Evolutionary conservation across 495 filamentous ascomycete genomes (phyloP).

Genomic region (Immersiella caudata): DNA sequence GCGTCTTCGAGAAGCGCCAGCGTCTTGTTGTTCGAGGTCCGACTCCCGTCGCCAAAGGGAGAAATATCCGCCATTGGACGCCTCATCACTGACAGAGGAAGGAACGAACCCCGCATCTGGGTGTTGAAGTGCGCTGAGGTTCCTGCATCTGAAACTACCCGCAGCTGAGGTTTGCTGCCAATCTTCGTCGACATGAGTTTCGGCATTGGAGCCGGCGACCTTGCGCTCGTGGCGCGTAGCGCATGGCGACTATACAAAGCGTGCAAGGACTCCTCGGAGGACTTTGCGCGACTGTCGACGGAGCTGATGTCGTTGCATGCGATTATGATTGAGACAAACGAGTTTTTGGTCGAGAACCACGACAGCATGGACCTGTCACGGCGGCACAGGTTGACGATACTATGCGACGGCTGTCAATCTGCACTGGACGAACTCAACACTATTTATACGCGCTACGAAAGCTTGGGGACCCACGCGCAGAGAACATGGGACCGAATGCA

Average conservation of each 20-base stretch:
- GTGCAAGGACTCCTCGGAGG: constrained; percentile 40
- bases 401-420: constrained; percentile 33
- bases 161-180: background rate
- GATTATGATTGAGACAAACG: constrained; percentile 42
- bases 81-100: no score
- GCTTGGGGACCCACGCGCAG: constrained; percentile 41
- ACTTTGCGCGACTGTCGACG: constrained; percentile 38
- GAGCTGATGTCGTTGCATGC: constrained; percentile 44
- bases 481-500: constrained; percentile 45
- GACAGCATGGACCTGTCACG: constrained; percentile 24
- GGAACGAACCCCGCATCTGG: background rate
- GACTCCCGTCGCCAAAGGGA: no score
- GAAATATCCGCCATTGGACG: no score
- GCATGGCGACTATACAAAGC: constrained; percentile 33
- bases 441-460: constrained; percentile 38
- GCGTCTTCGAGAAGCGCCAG: no score
- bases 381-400: constrained; percentile 29
- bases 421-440: constrained; percentile 37
- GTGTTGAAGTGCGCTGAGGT: no score
- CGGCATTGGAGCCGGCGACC: constrained; percentile 9
- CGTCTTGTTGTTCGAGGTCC: no score
- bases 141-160: background rate
- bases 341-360: constrained; percentile 30
- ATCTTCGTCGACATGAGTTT: background rate
- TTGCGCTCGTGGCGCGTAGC: constrained; percentile 3